Base-by-base conservation (phyloP, 345 rosid species). In the Citropsis articulata region DNA sequence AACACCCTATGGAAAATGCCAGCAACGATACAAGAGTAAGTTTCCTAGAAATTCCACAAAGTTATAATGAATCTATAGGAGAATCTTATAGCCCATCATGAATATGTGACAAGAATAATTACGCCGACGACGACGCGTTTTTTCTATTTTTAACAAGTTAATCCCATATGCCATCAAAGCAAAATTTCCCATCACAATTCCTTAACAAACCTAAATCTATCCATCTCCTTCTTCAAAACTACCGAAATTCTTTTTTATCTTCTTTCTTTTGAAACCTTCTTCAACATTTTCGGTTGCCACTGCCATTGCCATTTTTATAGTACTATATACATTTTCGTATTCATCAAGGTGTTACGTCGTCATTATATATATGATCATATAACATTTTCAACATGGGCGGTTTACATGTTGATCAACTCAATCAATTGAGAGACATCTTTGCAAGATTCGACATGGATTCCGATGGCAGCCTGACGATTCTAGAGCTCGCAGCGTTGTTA, bases 401-500 rank as follows among this genome's bases (percentile, higher is more conserved):
- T 12, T 27, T 45, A 24, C 83, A 81, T 81, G 85, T 71, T 25
- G 91, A 74, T 30, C 92, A 89, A 77, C 66, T 90, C 3, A 79
- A 83, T 42, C 92, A 88, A 88, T 79, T 92, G 35, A 73, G 77
- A 80, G 93, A 87, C 60, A 94, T 91, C 18, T 91, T 92, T 35
- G 78, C 81, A 7, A 87, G 92, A 55, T 94, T 94, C 59, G 97
- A 94, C 89, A 88, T 90, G 95, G 99, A 95, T 63, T 81, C 88
- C 5, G 98, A 95, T 33, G 99, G 97, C 66, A 95, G 97, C 91
- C 86, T 93, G n/a, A 95, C 98, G 0, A 83, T 93, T 63, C 86
- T 92, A 70, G 99, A 93, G 87, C 93, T 95, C 4, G 97, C 98
- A 0, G 98, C 97, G 6, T 85, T 93, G 73, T 84, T 92, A 66